A percentile compares a stretch with the other conserved stretches of the same genome.
Conservation (phyloP, 2,329 filamentous ascomycete species). For the Immersiporthe knoxdaviesiana region DNA sequence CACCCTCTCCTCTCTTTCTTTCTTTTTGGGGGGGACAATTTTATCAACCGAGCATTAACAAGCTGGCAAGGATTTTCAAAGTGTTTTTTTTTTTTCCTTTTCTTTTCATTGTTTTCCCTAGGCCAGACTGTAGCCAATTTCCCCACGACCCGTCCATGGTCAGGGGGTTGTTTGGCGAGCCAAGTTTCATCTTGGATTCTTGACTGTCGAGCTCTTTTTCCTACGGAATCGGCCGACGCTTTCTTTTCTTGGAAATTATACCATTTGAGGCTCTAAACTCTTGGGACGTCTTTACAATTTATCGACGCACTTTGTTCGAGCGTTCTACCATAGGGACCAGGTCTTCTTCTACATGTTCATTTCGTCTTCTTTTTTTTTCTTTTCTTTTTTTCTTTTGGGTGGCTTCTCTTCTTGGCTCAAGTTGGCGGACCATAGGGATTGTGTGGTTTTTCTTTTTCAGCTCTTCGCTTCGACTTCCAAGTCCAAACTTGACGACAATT, state of each 20-base stretch:
- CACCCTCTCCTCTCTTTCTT: no score
- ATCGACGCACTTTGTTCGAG: constrained; percentile 8
- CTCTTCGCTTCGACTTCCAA: neutral
- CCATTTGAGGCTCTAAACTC: neutral
- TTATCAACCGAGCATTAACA: neutral
- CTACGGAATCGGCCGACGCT: constrained; percentile 17
- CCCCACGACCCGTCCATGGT: constrained; percentile 3
- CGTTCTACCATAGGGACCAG: constrained; percentile 3
- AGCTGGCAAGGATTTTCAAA: neutral
- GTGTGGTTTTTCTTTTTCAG: constrained; percentile 8
- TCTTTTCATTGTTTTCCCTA: neutral
- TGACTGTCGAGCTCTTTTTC: constrained; percentile 12
- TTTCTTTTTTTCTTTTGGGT: constrained; percentile 10
- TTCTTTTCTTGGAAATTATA: neutral
- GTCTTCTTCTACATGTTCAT: neutral
- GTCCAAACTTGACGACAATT: constrained; percentile 8
- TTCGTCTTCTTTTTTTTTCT: neutral
- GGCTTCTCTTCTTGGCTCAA: constrained; percentile 25
- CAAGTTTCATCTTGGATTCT: neutral
- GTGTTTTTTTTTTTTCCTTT: neutral
- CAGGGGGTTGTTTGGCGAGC: constrained; percentile 15
- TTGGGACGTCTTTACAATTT: constrained; percentile 7
- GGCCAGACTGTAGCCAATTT: neutral
- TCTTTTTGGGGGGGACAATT: no score
- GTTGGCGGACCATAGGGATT: constrained; percentile 23